These are phyloP conservation scores for Ceratocystis eucalypticola DNA, from an alignment of 2,329 filamentous ascomycete species.

Conservation along the genomic window DNA sequence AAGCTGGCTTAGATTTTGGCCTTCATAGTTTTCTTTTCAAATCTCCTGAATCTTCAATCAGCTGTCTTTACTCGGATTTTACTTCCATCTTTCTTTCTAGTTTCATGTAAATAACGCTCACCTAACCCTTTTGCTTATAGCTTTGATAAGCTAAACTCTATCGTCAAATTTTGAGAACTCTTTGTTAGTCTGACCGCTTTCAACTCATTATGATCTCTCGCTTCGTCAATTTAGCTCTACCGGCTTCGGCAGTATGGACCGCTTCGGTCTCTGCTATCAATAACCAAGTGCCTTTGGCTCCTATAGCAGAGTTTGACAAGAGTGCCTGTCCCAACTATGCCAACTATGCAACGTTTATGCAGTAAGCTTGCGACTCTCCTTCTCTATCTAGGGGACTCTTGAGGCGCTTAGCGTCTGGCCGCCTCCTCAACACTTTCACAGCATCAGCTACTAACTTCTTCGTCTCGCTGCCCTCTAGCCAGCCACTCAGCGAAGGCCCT, in stretches of 20 bases:
- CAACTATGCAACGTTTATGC: constrained; percentile 28
- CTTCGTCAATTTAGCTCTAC: constrained; percentile 9
- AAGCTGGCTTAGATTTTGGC: too few relatives aligned
- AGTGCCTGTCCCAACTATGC: constrained; percentile 32
- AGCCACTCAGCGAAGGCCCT: constrained; percentile 66
- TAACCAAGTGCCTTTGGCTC: background rate
- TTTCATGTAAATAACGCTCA: background rate
- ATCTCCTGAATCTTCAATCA: background rate
- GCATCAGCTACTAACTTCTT: background rate
- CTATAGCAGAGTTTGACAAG: constrained; percentile 19
- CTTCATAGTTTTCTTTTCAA: too few relatives aligned
- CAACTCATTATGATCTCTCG: constrained; percentile 8
- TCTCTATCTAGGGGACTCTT: background rate
- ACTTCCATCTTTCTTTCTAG: background rate
- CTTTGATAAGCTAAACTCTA: too few relatives aligned
- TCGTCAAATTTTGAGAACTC: too few relatives aligned
- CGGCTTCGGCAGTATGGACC: constrained; percentile 5
- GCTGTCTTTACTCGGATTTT: background rate
- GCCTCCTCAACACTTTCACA: too few relatives aligned
- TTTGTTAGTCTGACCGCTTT: background rate
- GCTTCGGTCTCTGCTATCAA: constrained; percentile 1
- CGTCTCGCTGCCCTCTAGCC: constrained; percentile 34
- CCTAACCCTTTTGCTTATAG: background rate
- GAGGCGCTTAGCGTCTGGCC: background rate
- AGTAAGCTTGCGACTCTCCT: constrained; percentile 25